Evolutionary conservation across 768 basidiomycete genomes (phyloP).

Genomic region (Phaffia australis): DNA sequence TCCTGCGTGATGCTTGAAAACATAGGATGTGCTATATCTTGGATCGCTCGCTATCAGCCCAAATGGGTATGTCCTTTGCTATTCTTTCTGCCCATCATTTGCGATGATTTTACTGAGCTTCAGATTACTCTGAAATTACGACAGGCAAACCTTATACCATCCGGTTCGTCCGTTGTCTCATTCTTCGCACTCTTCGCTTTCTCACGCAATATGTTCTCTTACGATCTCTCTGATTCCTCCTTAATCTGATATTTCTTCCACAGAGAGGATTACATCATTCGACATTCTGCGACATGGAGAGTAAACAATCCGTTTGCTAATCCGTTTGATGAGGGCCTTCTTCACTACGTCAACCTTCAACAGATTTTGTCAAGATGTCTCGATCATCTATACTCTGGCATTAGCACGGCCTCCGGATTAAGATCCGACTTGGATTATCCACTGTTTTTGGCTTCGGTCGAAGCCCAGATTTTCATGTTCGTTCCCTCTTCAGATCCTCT

Average conservation of each 20-base stretch:
- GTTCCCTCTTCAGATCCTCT: slow-evolving; percentile 26
- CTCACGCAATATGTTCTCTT: neutral
- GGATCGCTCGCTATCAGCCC: slow-evolving; percentile 81
- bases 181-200: neutral
- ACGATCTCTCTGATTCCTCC: slow-evolving; percentile 45
- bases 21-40: slow-evolving; percentile 58
- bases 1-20: slow-evolving; percentile 3
- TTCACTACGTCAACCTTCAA: slow-evolving; percentile 54
- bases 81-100: slow-evolving; percentile 38
- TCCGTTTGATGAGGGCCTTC: neutral
- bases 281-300: slow-evolving; percentile 67
- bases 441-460: slow-evolving; percentile 69
- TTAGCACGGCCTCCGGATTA: slow-evolving; percentile 66
- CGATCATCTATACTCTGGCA: slow-evolving; percentile 73
- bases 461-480: slow-evolving; percentile 50
- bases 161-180: neutral
- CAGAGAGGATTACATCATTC: slow-evolving; percentile 78
- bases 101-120: slow-evolving; percentile 35
- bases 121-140: slow-evolving; percentile 61
- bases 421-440: slow-evolving; percentile 76
- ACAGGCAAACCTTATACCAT: no score
- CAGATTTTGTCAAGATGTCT: slow-evolving; percentile 77
- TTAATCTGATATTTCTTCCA: slow-evolving; percentile 47
- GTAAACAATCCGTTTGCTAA: slow-evolving; percentile 46
- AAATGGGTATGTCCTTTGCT: slow-evolving; percentile 91